Conservation (phyloP, 345 rosid genomes). For the Schrenkiella parvula region DNA sequence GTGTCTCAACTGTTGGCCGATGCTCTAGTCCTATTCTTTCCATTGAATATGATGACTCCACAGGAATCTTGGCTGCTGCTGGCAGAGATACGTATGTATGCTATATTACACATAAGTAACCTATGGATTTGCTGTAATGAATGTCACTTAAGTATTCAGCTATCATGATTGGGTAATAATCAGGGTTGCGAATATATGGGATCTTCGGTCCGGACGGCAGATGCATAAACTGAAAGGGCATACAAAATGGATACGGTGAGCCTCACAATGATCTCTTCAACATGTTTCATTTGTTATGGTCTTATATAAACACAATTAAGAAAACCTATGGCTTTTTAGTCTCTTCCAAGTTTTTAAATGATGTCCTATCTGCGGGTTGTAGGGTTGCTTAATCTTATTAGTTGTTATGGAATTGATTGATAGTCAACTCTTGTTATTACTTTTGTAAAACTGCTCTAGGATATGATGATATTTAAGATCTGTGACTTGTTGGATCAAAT, state of each 20-base stretch:
- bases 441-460: background rate
- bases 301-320: background rate
- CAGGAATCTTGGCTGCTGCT: conserved; percentile 92
- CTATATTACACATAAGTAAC: background rate
- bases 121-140: background rate
- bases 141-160: background rate
- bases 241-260: conserved; percentile 95
- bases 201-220: conserved; percentile 94
- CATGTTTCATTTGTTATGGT: background rate
- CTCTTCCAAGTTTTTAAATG: background rate
- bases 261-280: conserved; percentile 15
- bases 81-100: conserved; percentile 93
- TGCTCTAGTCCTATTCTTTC: conserved; percentile 87
- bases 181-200: conserved; percentile 96
- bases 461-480: background rate
- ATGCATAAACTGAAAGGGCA: conserved; percentile 97
- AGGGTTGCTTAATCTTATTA: background rate
- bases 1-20: conserved; percentile 98
- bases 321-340: background rate
- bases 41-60: conserved; percentile 96
- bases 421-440: background rate
- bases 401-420: background rate
- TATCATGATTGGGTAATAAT: conserved; percentile 28
- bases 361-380: background rate
- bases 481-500: background rate